phyloP scores from a whole-genome alignment of 768 basidiomycete species.

The Mycena belliarum region DNA sequence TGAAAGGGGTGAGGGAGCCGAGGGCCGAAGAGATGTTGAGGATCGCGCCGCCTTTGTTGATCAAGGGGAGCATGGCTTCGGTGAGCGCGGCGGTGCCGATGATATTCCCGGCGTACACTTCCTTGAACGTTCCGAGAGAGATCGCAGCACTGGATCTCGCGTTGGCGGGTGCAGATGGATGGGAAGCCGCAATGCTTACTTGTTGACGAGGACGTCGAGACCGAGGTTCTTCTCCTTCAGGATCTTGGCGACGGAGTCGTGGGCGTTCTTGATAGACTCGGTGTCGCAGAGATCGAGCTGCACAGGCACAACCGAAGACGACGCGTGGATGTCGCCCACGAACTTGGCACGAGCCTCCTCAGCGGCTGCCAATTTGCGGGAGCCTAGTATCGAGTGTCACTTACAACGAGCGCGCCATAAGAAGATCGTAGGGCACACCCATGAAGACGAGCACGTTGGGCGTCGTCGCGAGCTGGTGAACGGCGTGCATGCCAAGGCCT shows the following conservation, averaged over 20 bases:
- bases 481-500: no score
- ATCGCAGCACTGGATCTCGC: not conserved
- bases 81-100: slow-evolving; percentile 9
- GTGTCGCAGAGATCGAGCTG: slow-evolving; percentile 13
- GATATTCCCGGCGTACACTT: slow-evolving; percentile 6
- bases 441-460: no score
- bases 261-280: slow-evolving; percentile 4
- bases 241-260: not conserved
- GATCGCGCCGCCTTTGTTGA: slow-evolving; percentile 6
- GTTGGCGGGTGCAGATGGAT: no score
- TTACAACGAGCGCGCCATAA: no score
- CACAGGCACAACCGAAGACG: slow-evolving; percentile 10
- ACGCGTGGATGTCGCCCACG: slow-evolving; percentile 3
- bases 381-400: no score
- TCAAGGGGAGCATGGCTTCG: slow-evolving; percentile 4
- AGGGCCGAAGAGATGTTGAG: slow-evolving; percentile 12
- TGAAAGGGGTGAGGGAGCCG: not conserved
- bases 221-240: not conserved
- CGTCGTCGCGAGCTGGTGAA: no score
- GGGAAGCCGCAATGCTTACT: not conserved
- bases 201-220: slow-evolving; percentile 12
- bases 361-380: slow-evolving; percentile 5
- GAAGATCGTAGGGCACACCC: no score
- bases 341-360: slow-evolving; percentile 7
- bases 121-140: not conserved